Evolutionary conservation across 257 asterid species (phyloP), one percentile per base, ranked within the genome.

Genomic region (Solanum commersonii): DNA sequence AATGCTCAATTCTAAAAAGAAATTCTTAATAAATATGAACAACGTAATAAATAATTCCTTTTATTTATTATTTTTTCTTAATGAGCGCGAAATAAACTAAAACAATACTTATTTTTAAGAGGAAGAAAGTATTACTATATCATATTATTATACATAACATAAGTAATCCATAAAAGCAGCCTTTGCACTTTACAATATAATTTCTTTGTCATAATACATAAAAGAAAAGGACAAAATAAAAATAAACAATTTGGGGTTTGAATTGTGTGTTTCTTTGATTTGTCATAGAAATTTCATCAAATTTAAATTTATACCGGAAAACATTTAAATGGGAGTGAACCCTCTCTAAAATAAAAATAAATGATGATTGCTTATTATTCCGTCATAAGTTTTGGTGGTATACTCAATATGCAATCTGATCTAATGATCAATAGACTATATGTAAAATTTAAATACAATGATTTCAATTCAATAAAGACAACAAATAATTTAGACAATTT

Each of bases 31-130:
- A 56, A 56, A 56, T 56, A 56, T 56, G 10, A 10, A 1, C 4
- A 56, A 56, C 65, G 0, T 6, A 8, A 20, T 20, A 20, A 56
- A 56, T 56, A 56, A 56, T 56, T 18, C 67, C 25, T 56, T 56
- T 0, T 18, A 8, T 18, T 18, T 56, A 56, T 18, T 56, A 20
- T 56, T 18, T 3, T 56, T 56, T 20, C 5, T 0, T 6, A 56
- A 0, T 18, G 67, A 2, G 11, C n/a, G 2, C 3, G 0, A 20
- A 22, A 59, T 0, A 52, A 52, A 52, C 11, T 3, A 20, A 59
- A 59, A 59, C 10, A 59, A 3, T 0, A 56, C 11, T 56, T 3
- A 56, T 56, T 20, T 16, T 56, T 7, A 56, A 20, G 5, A 20
- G 25, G 67, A 56, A 22, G n/a, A 56, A 56, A 56, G 67, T 56